phyloP scores from a whole-genome alignment of 257 asterid genomes.

The Nicotiana tabacum region DNA sequence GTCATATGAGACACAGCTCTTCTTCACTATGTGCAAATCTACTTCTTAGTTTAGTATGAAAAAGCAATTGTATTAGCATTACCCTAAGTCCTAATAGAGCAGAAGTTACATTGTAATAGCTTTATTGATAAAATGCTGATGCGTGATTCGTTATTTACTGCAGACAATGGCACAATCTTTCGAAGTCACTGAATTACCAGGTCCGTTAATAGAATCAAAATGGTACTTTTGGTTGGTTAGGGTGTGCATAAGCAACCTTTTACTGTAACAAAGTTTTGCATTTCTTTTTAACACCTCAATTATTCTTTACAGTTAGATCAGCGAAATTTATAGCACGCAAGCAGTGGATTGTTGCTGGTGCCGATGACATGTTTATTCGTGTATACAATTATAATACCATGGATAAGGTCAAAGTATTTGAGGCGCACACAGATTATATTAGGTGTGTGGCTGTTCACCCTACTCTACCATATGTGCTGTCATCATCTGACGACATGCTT shows the following conservation, averaged over 20 bases:
- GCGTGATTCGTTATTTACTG: slow-evolving; percentile 19
- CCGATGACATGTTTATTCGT: slow-evolving; percentile 96
- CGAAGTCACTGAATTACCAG: slow-evolving; percentile 97
- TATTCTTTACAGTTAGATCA: slow-evolving; percentile 73
- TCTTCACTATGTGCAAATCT: neutral
- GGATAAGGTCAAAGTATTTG: slow-evolving; percentile 97
- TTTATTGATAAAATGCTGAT: neutral
- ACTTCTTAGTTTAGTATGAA: neutral
- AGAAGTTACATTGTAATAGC: neutral
- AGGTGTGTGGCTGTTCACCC: slow-evolving; percentile 99
- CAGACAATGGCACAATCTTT: slow-evolving; percentile 92
- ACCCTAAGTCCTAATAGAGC: neutral
- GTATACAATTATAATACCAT: slow-evolving; percentile 94
- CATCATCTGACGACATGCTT: slow-evolving; percentile 99
- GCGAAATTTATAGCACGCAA: slow-evolving; percentile 91
- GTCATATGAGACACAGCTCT: neutral
- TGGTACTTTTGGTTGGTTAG: slow-evolving; percentile 16
- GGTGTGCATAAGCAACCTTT: neutral
- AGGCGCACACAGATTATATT: slow-evolving; percentile 96
- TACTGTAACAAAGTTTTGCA: neutral
- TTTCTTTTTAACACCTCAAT: slow-evolving; percentile 17
- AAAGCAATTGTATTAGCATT: neutral
- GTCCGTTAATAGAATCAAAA: slow-evolving; percentile 31
- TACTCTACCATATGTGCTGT: slow-evolving; percentile 84
- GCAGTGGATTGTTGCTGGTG: slow-evolving; percentile 99